Evolutionary conservation across 768 basidiomycete species (phyloP).

Genomic region (Pholiota microspora): DNA sequence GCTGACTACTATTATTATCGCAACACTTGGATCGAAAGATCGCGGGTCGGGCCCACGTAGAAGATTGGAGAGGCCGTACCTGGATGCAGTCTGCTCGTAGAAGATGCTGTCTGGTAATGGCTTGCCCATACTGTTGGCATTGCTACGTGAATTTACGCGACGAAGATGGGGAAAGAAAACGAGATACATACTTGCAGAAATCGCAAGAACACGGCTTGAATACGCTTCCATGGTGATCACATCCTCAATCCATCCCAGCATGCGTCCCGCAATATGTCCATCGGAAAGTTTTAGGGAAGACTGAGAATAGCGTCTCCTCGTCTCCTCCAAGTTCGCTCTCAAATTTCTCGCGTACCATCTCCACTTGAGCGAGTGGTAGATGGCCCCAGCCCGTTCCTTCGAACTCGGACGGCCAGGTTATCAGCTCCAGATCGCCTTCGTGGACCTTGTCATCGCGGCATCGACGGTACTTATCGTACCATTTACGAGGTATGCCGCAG

Average conservation of each 20-base stretch:
- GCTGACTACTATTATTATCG: too few relatives aligned
- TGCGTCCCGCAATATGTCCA: background rate
- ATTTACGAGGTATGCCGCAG: background rate
- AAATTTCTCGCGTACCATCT: background rate
- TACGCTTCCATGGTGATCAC: background rate
- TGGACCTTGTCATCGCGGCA: background rate
- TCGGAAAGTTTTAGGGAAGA: background rate
- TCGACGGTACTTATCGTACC: background rate
- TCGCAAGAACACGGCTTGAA: background rate
- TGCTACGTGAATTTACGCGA: background rate
- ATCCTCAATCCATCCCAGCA: background rate
- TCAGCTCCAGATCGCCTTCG: background rate
- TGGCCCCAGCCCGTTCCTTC: background rate
- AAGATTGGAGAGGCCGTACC: background rate
- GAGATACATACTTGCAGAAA: background rate
- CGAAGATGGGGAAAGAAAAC: background rate
- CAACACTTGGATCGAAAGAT: background rate
- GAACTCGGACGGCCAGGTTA: background rate
- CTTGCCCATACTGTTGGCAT: background rate
- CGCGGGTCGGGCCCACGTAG: background rate
- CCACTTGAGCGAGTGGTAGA: background rate
- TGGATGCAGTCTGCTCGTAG: background rate
- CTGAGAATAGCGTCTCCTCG: background rate
- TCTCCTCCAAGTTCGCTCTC: background rate
- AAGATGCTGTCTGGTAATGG: background rate